phyloP scores from a whole-genome alignment of 441 rosid species.

The Pelargonium cotyledonis region DNA sequence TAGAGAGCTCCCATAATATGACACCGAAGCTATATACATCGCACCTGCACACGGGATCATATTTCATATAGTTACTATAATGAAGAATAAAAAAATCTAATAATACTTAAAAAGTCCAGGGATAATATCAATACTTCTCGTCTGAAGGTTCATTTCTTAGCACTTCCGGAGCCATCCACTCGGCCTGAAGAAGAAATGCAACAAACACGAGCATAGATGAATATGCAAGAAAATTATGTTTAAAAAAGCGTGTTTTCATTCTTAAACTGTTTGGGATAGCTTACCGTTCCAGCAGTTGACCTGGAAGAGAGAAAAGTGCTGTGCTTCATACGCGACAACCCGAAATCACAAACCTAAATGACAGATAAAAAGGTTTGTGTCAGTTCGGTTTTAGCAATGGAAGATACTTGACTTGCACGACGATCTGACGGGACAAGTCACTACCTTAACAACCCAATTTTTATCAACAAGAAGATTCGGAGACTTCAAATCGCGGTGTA shows the following conservation, averaged over 20 bases:
- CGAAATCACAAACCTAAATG: constrained; percentile 78
- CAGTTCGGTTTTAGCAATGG: too few species aligned
- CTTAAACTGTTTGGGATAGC: too few species aligned
- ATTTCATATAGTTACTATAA: constrained; percentile 5
- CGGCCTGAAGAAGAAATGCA: constrained; percentile 59
- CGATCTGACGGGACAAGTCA: too few species aligned
- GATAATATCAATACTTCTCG: constrained; percentile 60
- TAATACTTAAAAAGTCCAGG: constrained; percentile 5
- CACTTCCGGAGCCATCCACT: constrained; percentile 99
- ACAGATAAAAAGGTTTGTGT: too few species aligned
- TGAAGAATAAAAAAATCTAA: constrained; percentile 1
- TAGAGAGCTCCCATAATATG: constrained; percentile 86
- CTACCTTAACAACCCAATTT: constrained; percentile 95
- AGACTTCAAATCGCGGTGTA: constrained; percentile 93
- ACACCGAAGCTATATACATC: constrained; percentile 96
- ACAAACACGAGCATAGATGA: constrained; percentile 71
- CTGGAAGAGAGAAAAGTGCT: constrained; percentile 63
- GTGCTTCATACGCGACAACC: constrained; percentile 89
- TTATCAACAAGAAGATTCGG: constrained; percentile 97
- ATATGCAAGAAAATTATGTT: constrained; percentile 13
- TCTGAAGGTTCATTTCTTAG: constrained; percentile 91
- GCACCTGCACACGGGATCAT: constrained; percentile 44
- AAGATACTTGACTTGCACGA: background rate
- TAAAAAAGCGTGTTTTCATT: background rate
- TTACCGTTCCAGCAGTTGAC: too few species aligned